phyloP scores from a whole-genome alignment of 192 early-diverging fungal species.

The Rhizophagus clarus region DNA sequence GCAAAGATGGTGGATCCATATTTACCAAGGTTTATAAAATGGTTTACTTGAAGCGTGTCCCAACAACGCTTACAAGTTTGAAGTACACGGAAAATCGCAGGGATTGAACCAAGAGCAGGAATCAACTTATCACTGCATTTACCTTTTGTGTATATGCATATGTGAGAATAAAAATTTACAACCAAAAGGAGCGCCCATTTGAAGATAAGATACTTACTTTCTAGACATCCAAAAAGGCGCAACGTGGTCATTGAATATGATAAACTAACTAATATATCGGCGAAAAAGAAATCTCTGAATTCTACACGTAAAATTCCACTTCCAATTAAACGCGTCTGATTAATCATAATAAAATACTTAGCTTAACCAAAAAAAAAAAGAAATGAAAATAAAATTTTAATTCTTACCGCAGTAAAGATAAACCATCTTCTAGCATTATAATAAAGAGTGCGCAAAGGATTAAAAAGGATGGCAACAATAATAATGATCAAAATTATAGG shows the following conservation, averaged over 20 bases:
- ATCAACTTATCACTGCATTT: background rate
- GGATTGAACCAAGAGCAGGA: background rate
- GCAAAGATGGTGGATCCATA: constrained; percentile 53
- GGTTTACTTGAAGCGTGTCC: background rate
- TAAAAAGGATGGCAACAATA: constrained; percentile 34
- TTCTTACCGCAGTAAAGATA: constrained; percentile 36
- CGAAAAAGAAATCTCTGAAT: constrained; percentile 83
- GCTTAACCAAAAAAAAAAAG: too few species aligned
- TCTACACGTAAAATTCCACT: constrained; percentile 64
- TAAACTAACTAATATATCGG: constrained; percentile 74
- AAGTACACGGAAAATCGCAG: background rate
- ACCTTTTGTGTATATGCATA: background rate
- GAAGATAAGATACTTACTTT: background rate
- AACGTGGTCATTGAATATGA: constrained; percentile 69
- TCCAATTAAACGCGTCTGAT: constrained; percentile 53
- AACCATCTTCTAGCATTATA: constrained; percentile 45
- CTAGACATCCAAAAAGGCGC: constrained; percentile 51
- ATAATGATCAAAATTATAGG: constrained; percentile 34
- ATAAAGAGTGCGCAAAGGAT: constrained; percentile 46
- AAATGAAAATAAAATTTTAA: too few species aligned
- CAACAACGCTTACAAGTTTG: background rate
- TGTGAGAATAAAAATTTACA: background rate
- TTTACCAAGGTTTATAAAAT: constrained; percentile 47
- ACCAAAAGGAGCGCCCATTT: background rate
- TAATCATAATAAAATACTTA: constrained; percentile 22